Conservation (phyloP, 2,329 filamentous ascomycete genomes). For the Plenodomus lindquistii region DNA sequence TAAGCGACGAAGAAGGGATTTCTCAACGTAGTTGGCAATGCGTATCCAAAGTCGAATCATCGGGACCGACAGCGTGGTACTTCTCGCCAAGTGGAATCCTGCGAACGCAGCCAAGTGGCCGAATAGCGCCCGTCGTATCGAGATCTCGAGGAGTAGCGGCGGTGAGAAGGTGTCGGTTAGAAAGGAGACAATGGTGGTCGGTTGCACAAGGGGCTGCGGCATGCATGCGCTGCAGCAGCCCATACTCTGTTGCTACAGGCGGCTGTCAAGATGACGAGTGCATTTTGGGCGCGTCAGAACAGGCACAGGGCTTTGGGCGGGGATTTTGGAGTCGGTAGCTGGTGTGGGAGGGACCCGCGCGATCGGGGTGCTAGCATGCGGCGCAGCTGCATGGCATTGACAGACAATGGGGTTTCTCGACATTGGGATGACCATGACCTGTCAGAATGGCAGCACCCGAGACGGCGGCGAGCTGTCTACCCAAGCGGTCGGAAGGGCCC, state of each 20-base stretch:
- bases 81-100: constrained; percentile 13
- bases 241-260: neutral
- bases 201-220: neutral
- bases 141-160: neutral
- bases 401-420: neutral
- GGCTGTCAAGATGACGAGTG: neutral
- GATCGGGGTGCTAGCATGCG: neutral
- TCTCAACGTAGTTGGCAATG: too few relatives aligned
- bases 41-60: neutral
- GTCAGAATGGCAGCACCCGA: constrained; percentile 1
- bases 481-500: constrained; percentile 10
- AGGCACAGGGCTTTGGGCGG: too few relatives aligned
- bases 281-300: neutral
- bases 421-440: neutral
- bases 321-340: too few relatives aligned
- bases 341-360: neutral
- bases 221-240: neutral
- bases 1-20: too few relatives aligned
- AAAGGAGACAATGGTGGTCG: neutral
- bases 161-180: neutral
- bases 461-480: constrained; percentile 7
- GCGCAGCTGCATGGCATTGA: neutral
- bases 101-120: constrained; percentile 9
- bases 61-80: constrained; percentile 10
- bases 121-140: neutral